phyloP scores from a whole-genome alignment of 2,329 filamentous ascomycete genomes.

The Aureobasidium sp. region DNA sequence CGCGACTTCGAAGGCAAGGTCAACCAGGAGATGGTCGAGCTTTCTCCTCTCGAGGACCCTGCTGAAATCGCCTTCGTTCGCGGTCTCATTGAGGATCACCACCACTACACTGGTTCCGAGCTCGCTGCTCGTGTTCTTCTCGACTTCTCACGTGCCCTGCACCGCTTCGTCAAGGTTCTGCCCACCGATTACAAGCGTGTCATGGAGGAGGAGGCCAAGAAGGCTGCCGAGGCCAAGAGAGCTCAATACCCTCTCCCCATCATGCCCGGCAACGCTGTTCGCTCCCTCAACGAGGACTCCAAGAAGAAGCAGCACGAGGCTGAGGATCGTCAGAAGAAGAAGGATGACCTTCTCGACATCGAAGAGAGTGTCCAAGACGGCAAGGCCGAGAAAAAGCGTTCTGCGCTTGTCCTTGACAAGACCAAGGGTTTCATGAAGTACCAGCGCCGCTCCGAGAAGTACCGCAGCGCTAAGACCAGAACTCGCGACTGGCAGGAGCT shows the following conservation, averaged over 20 bases:
- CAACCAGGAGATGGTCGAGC: slow-evolving; percentile 96
- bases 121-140: slow-evolving; percentile 84
- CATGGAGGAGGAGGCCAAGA: slow-evolving; percentile 74
- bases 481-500: slow-evolving; percentile 93
- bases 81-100: slow-evolving; percentile 89
- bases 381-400: slow-evolving; percentile 81
- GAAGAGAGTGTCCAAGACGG: slow-evolving; percentile 84
- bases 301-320: slow-evolving; percentile 53
- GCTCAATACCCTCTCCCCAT: slow-evolving; percentile 74
- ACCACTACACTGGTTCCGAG: slow-evolving; percentile 96
- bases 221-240: slow-evolving; percentile 78
- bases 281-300: slow-evolving; percentile 46
- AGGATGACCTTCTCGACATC: slow-evolving; percentile 67
- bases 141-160: slow-evolving; percentile 89
- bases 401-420: slow-evolving; percentile 91
- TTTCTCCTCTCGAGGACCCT: slow-evolving; percentile 74
- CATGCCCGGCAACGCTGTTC: slow-evolving; percentile 59
- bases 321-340: slow-evolving; percentile 58
- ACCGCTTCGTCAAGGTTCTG: slow-evolving; percentile 86
- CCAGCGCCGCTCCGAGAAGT: slow-evolving; percentile 85
- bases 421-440: slow-evolving; percentile 98
- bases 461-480: slow-evolving; percentile 73
- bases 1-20: slow-evolving; percentile 88
- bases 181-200: slow-evolving; percentile 96
- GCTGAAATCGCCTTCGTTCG: slow-evolving; percentile 84